These are phyloP conservation scores for Cladophialophora carrionii DNA, from an alignment of 2,329 filamentous ascomycete genomes.

Conservation along the genomic window DNA sequence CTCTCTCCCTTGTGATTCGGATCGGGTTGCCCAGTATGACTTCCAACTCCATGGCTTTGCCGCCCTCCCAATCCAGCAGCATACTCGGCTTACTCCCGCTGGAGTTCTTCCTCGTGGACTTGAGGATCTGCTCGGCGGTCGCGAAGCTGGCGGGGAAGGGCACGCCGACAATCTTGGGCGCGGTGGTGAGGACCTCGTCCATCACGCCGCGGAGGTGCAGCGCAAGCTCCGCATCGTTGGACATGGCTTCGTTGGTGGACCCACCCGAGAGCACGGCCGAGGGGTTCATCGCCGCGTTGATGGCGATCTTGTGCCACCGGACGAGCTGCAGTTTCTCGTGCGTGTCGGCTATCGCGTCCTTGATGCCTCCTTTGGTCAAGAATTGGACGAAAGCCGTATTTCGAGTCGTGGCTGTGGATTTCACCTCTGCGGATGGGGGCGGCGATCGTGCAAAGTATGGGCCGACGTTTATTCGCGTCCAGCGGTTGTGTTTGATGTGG, in stretches of 20 bases:
- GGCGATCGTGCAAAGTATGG: conserved; percentile 61
- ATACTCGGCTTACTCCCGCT: conserved; percentile 57
- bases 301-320: conserved; percentile 76
- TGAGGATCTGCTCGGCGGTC: conserved; percentile 64
- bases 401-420: conserved; percentile 41
- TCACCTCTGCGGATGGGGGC: conserved; percentile 41
- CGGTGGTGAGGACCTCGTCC: conserved; percentile 68
- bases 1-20: conserved; percentile 63
- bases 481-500: conserved; percentile 69
- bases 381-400: conserved; percentile 53
- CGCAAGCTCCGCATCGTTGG: conserved; percentile 64
- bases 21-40: conserved; percentile 74
- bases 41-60: conserved; percentile 69
- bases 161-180: conserved; percentile 65
- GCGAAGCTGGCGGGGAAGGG: conserved; percentile 64
- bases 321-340: conserved; percentile 70
- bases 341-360: conserved; percentile 66
- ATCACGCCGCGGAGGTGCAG: conserved; percentile 67
- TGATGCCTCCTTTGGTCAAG: conserved; percentile 58
- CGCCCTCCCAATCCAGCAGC: conserved; percentile 70
- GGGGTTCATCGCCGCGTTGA: conserved; percentile 76
- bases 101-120: conserved; percentile 65
- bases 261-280: conserved; percentile 69
- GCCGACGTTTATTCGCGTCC: conserved; percentile 72
- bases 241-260: conserved; percentile 67